A percentile compares a stretch with the other conserved stretches of the same genome.
Conservation (phyloP, 305 asterid species). For the Rubia peregrina region DNA sequence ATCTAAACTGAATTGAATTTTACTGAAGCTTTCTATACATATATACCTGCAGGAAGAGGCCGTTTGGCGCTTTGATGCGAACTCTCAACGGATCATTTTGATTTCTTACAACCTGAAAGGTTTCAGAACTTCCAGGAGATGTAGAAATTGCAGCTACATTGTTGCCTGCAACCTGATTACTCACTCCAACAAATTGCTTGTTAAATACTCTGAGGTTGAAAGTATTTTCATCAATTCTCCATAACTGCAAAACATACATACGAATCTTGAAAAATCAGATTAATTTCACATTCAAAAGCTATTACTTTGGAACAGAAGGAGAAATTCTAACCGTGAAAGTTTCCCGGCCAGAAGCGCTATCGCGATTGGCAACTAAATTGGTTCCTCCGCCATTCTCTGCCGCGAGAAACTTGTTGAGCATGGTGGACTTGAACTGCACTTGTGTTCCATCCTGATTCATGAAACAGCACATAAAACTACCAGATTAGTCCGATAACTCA, state of each 20-base stretch:
- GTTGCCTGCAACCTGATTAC: slow-evolving; percentile 20
- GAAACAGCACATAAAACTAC: neutral
- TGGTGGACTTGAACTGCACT: slow-evolving; percentile 53
- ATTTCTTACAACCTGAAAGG: slow-evolving; percentile 43
- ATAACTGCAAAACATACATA: slow-evolving; percentile 33
- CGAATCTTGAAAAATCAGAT: neutral
- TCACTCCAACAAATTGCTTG: slow-evolving; percentile 53
- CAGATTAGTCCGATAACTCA: too few relatives aligned
- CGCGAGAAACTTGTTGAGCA: slow-evolving; percentile 44
- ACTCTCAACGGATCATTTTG: slow-evolving; percentile 33
- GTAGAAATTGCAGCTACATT: slow-evolving; percentile 27
- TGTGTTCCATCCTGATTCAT: slow-evolving; percentile 55
- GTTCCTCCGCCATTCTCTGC: slow-evolving; percentile 75
- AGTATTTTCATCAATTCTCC: slow-evolving; percentile 57
- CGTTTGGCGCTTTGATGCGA: slow-evolving; percentile 51
- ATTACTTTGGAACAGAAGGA: neutral
- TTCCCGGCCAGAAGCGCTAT: slow-evolving; percentile 72
- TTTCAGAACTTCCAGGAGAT: slow-evolving; percentile 28
- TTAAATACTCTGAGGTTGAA: slow-evolving; percentile 63
- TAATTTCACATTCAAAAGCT: neutral
- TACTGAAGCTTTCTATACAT: neutral
- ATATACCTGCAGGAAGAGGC: slow-evolving; percentile 52
- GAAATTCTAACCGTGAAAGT: slow-evolving; percentile 38
- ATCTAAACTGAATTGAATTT: neutral
- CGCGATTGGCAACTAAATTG: slow-evolving; percentile 54